phyloP scores from a whole-genome alignment of 1,284 basidiomycete genomes.

The Blastosporella zonata region DNA sequence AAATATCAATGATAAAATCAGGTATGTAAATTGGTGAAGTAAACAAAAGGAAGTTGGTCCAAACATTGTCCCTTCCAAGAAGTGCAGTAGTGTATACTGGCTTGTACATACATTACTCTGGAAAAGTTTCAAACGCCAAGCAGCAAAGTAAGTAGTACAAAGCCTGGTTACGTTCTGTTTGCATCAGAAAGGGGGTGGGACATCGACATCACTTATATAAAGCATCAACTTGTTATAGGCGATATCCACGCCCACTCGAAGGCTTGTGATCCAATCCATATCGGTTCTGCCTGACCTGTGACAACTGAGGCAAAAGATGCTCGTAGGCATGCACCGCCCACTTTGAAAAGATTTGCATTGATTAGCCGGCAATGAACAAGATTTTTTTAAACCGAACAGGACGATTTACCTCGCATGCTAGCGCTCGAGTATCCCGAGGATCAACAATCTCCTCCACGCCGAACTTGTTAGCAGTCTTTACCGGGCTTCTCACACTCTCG shows the following conservation, averaged over 20 bases:
- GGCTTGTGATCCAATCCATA: conserved; percentile 30
- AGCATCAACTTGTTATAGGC: conserved; percentile 31
- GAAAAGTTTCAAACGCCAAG: too few species aligned
- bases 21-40: too few species aligned
- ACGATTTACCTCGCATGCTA: conserved; percentile 39
- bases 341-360: conserved; percentile 16
- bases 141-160: too few species aligned
- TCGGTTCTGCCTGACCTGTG: conserved; percentile 20
- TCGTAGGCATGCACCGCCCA: conserved; percentile 33
- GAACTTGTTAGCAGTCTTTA: conserved; percentile 38
- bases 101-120: too few species aligned
- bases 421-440: conserved; percentile 37
- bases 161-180: too few species aligned
- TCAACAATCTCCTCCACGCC: conserved; percentile 44
- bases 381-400: neutral
- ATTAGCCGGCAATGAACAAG: neutral
- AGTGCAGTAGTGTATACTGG: too few species aligned
- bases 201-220: neutral
- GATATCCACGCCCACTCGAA: conserved; percentile 30
- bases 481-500: conserved; percentile 37
- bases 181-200: too few species aligned
- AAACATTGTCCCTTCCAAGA: too few species aligned
- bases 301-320: conserved; percentile 31
- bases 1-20: too few species aligned
- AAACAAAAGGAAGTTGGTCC: too few species aligned